phyloP scores from a whole-genome alignment of 805 yeast species.

The Spathaspora passalidarum region DNA sequence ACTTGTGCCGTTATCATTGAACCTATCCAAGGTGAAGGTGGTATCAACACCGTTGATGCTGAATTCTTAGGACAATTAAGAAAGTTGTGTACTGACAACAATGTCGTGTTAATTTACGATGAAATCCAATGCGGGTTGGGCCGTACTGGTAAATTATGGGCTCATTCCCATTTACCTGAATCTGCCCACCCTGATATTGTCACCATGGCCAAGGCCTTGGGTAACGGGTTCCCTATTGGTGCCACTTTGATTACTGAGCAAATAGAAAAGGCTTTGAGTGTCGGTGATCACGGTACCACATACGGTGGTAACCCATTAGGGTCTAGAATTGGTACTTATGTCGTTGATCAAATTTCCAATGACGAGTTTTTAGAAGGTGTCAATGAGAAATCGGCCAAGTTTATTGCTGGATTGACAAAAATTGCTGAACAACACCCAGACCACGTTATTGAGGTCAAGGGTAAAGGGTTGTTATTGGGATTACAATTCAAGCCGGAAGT shows the following conservation, averaged over 20 bases:
- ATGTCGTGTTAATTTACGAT: constrained; percentile 81
- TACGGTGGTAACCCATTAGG: constrained; percentile 97
- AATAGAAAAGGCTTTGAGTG: constrained; percentile 67
- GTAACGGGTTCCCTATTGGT: constrained; percentile 95
- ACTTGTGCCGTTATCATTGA: constrained; percentile 93
- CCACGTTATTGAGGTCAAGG: constrained; percentile 68
- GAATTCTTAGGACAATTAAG: constrained; percentile 68
- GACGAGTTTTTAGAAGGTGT: constrained; percentile 61
- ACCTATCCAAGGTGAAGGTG: constrained; percentile 99
- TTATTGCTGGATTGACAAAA: constrained; percentile 48
- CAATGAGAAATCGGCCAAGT: constrained; percentile 53
- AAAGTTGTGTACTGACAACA: constrained; percentile 60
- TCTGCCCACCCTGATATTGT: constrained; percentile 93
- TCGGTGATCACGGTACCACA: constrained; percentile 98
- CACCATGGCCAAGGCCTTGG: constrained; percentile 93
- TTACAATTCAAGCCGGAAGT: constrained; percentile 57
- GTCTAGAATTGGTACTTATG: constrained; percentile 74
- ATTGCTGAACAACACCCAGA: constrained; percentile 57
- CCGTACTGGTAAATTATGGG: constrained; percentile 91
- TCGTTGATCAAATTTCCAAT: constrained; percentile 64
- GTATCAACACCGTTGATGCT: constrained; percentile 64
- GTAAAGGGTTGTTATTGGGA: constrained; percentile 86
- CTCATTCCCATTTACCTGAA: constrained; percentile 70
- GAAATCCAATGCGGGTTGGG: constrained; percentile 98
- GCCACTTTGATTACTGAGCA: constrained; percentile 85